phyloP scores from a whole-genome alignment of 257 asterid genomes.

The Gentiana dahurica region DNA sequence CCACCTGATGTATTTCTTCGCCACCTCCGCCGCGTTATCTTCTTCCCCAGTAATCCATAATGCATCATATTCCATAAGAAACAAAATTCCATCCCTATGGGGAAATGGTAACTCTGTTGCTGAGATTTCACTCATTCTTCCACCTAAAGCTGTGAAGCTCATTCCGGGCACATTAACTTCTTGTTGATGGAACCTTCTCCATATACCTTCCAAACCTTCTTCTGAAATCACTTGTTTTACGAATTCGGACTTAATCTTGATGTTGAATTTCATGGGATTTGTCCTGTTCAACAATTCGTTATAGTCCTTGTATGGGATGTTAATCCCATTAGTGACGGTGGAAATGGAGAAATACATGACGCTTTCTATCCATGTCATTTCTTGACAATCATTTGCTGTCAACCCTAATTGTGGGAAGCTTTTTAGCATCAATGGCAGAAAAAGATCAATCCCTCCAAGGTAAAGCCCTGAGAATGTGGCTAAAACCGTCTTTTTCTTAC shows the following conservation, averaged over 20 bases:
- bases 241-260: no score
- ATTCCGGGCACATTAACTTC: neutral
- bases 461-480: neutral
- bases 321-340: neutral
- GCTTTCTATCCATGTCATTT: neutral
- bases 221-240: neutral
- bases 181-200: neutral
- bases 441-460: neutral
- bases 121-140: no score
- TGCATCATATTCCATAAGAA: neutral
- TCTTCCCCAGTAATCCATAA: neutral
- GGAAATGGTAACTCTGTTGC: neutral
- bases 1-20: neutral
- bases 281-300: neutral
- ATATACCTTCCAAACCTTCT: neutral
- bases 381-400: neutral
- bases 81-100: neutral
- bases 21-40: neutral
- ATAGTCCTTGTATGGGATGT: neutral
- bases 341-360: neutral
- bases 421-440: neutral
- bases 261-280: no score
- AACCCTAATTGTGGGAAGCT: neutral
- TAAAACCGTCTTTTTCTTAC: neutral
- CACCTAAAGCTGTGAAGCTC: no score